These are phyloP conservation scores for Chenopodium quinoa DNA, from an alignment of 148 eudicot genomes.

Conservation along the genomic window DNA sequence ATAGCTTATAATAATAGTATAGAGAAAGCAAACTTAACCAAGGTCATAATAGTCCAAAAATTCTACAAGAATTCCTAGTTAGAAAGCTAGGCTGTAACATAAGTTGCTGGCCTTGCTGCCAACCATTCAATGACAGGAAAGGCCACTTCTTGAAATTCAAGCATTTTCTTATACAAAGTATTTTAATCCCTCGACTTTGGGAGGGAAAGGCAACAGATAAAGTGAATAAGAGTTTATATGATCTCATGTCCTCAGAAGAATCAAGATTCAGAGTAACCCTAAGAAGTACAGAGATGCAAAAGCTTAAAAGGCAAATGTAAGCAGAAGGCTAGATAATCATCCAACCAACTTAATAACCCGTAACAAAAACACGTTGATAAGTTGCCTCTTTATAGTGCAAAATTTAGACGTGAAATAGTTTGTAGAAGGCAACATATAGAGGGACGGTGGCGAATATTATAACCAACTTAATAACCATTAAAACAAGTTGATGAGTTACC, in stretches of 20 bases:
- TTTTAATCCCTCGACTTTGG: background rate
- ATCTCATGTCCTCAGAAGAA: background rate
- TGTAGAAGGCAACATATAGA: background rate
- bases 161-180: background rate
- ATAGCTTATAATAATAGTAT: background rate
- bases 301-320: background rate
- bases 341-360: too few species aligned
- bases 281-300: background rate
- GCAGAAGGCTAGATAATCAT: too few species aligned
- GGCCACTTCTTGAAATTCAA: background rate
- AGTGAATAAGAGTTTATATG: background rate
- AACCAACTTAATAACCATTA: background rate
- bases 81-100: background rate
- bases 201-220: background rate
- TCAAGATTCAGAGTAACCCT: background rate
- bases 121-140: background rate
- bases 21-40: background rate
- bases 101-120: background rate
- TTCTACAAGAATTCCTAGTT: background rate
- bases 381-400: too few species aligned
- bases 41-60: background rate
- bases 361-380: too few species aligned
- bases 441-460: background rate
- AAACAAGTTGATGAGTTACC: slow-evolving; percentile 35
- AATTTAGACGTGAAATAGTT: background rate